Evolutionary conservation across 345 rosid species (phyloP).

Genomic region (Durio zibethinus): DNA sequence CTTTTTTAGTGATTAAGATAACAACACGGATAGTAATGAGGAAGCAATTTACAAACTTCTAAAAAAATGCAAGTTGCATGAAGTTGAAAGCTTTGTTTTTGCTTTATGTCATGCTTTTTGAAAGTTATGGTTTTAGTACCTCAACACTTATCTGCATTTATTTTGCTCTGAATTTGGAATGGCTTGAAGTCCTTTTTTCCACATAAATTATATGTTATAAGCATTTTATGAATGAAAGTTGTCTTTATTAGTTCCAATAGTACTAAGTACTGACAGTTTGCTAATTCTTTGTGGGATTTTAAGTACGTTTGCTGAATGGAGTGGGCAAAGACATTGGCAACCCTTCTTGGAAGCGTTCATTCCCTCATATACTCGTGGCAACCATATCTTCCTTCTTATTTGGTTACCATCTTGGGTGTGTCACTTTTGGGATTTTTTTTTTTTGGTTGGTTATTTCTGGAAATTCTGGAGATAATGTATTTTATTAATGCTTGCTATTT

Average conservation of each 20-base stretch:
- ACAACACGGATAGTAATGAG: not conserved
- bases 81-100: not conserved
- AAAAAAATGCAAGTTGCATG: not conserved
- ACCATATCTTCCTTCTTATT: slow-evolving; percentile 66
- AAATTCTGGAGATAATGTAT: not conserved
- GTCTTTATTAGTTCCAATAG: not conserved
- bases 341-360: slow-evolving; percentile 79
- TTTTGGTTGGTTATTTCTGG: not conserved
- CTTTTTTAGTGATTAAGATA: not conserved
- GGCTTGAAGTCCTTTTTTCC: not conserved
- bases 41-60: not conserved
- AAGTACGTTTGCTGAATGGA: slow-evolving; percentile 52
- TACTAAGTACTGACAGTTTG: slow-evolving; percentile 8
- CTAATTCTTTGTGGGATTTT: slow-evolving; percentile 25
- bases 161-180: not conserved
- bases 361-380: slow-evolving; percentile 78
- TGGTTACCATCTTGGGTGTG: slow-evolving; percentile 92
- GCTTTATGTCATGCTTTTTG: not conserved
- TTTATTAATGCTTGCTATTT: slow-evolving; percentile 7
- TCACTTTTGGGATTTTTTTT: not conserved
- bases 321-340: slow-evolving; percentile 54
- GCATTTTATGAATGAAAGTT: not conserved
- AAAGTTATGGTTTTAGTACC: not conserved
- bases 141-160: not conserved
- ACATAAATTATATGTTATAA: not conserved